Conservation (phyloP, 257 asterid species). For the Solanum infundibuliforme region DNA sequence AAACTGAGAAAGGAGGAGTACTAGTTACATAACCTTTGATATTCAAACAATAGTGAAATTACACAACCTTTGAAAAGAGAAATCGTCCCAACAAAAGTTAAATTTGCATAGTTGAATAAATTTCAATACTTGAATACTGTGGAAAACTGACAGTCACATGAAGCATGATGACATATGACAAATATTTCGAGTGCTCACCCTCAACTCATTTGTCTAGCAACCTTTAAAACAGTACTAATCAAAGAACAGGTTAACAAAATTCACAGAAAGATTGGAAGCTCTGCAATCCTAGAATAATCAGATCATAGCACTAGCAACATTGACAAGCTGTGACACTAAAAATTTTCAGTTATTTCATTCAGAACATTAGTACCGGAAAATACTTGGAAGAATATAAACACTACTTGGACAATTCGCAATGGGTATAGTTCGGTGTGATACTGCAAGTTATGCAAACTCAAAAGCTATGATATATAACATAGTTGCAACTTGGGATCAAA, state of each 20-base stretch:
- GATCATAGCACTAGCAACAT: background rate
- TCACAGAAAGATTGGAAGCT: background rate
- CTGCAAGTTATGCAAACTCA: background rate
- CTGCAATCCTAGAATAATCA: background rate
- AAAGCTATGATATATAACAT: background rate
- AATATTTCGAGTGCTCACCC: too few relatives aligned
- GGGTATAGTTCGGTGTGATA: background rate
- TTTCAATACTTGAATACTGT: too few relatives aligned
- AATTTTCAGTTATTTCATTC: background rate
- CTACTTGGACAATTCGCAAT: background rate
- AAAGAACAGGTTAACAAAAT: background rate
- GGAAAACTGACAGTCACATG: too few relatives aligned
- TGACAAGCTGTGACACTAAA: background rate
- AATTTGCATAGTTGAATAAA: too few relatives aligned
- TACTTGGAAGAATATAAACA: background rate
- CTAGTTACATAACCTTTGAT: too few relatives aligned
- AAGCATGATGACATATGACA: too few relatives aligned
- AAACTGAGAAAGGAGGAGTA: too few relatives aligned
- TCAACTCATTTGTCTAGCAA: background rate
- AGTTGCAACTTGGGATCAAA: background rate
- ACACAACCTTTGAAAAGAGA: too few relatives aligned
- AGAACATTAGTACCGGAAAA: background rate
- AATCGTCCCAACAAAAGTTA: too few relatives aligned
- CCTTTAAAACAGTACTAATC: background rate
- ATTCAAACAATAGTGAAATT: too few relatives aligned